Base-by-base conservation (phyloP, 257 asterid species). In the Haberlea rhodopensis region DNA sequence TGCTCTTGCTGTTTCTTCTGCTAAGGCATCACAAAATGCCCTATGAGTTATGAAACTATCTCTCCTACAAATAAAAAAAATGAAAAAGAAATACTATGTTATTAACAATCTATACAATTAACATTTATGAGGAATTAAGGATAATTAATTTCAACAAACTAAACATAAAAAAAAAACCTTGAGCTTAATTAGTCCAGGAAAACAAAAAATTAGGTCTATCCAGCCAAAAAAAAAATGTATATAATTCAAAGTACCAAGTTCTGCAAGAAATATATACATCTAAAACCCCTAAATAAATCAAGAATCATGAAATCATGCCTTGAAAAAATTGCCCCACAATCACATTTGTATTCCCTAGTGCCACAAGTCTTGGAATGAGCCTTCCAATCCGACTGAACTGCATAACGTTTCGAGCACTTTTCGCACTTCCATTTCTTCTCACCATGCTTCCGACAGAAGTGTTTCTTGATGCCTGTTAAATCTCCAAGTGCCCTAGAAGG, bases 361-460 rank as follows among this genome's bases (percentile, higher is more conserved):
- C 98, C 96, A 77, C 98, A 91, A 66, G 92, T 86, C 71, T 88
- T 91, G 54, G 94, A 85, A 66, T 91, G 98, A 40, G 98, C 98
- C 76, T 88, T 91, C 86, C 95, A 91, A 57, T 91, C 98, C 0
- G 98, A 91, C 29, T 86, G 95, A 15, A 91, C 98, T 0, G 96
- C 96, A 49, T 91, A 91, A 16, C 91, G 76, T 69, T 91, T 91
- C 1, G 90, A 73, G 73, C 98, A 91, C 64, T 91, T 88, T 37
- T 85, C 95, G 57, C 98, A 91, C 87, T 85, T 86, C 98, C 98
- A 91, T 73, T 88, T 91, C 86, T 91, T 91, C 78, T 86, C 98
- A 0, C 98, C 98, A 57, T 91, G 98, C 72, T 91, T 91, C 53
- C 96, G 46, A 61, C 95, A 83, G 63, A 78, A 91, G 86, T 91